phyloP scores from a whole-genome alignment of 2,329 filamentous ascomycete species.

The Colletotrichum spinosum region DNA sequence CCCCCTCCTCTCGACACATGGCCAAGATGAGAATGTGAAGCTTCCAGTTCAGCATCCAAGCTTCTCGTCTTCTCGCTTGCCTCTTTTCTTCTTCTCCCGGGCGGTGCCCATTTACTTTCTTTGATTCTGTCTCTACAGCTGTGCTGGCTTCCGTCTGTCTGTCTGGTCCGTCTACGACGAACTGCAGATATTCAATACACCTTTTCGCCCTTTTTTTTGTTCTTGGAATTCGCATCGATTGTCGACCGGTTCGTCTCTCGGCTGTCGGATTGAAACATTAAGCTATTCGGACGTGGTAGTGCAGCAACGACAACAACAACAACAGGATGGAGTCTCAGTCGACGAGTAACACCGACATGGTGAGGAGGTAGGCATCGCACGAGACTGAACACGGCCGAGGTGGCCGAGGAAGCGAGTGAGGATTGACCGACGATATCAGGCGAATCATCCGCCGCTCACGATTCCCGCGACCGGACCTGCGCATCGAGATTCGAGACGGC shows the following conservation, averaged over 20 bases:
- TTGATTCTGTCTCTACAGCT: constrained; percentile 28
- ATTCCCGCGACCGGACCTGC: constrained; percentile 15
- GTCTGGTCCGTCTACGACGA: constrained; percentile 19
- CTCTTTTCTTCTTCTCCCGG: constrained; percentile 25
- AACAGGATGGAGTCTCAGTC: constrained; percentile 7
- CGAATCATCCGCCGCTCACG: constrained; percentile 18
- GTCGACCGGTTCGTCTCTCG: constrained; percentile 2
- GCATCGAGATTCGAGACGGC: constrained; percentile 26
- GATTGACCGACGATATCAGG: neutral
- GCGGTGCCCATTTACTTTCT: constrained; percentile 27
- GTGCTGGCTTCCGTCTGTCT: constrained; percentile 18
- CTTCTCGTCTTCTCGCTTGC: constrained; percentile 4
- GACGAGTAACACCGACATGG: neutral
- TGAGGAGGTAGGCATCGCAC: constrained; percentile 24
- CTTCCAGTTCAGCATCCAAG: constrained; percentile 15
- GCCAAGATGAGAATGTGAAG: constrained; percentile 34
- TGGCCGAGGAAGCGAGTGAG: neutral
- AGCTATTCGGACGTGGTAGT: neutral
- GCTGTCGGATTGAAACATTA: neutral
- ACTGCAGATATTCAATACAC: neutral
- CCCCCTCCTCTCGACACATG: constrained; percentile 7
- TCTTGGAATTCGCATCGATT: neutral
- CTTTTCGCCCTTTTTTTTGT: constrained; percentile 1
- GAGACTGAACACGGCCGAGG: too few relatives aligned
- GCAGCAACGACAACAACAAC: too few relatives aligned